Evolutionary conservation across 768 basidiomycete genomes (phyloP), one percentile per base, ranked within the genome.

Genomic region (Xerocomus potaroensis): DNA sequence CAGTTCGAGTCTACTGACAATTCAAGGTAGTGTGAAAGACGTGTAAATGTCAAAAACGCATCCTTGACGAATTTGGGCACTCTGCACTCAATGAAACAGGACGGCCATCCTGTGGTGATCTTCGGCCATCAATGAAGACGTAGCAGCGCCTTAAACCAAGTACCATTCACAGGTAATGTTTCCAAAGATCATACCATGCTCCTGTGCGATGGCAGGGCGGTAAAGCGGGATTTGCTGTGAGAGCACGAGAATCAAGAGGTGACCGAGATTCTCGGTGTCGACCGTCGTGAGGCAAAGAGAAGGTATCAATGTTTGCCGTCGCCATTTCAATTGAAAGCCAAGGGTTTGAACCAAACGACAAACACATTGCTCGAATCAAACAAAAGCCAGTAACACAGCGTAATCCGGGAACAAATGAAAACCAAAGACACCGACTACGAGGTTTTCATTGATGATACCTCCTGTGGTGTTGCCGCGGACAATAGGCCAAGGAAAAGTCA

Each of bases 401-500:
- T 5, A 34, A 24, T 18, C n/a, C 3, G 27, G 11, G 27, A 32
- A 34, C n/a, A 29, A 27, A 34, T 6, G 29, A 34, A 42, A 29
- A 31, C 8, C 8, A 30, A 23, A 8, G 37, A 19, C 41, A 24
- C 9, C 29, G n/a, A 14, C 16, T 47, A 29, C 41, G 29, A 49
- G 30, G 16, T 18, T 36, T 22, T 9, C 8, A 14, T 18, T 31
- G 30, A n/a, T 22, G 8, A 14, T 34, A 15, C 26, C 24, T 18
- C 6, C 14, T 35, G 34, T 14, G 26, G 22, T 32, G 22, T 14
- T 16, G 8, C 31, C 4, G 24, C 53, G 46, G 54, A 47, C 54
- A 37, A 49, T 41, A 50, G 38, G 9, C 51, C 49, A 48, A 57
- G 55, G 52, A 58, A 43, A 34, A 45, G 22, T 34, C n/a, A 48